These are phyloP conservation scores for Apodospora peruviana DNA, from an alignment of 495 filamentous ascomycete genomes.

Conservation along the genomic window DNA sequence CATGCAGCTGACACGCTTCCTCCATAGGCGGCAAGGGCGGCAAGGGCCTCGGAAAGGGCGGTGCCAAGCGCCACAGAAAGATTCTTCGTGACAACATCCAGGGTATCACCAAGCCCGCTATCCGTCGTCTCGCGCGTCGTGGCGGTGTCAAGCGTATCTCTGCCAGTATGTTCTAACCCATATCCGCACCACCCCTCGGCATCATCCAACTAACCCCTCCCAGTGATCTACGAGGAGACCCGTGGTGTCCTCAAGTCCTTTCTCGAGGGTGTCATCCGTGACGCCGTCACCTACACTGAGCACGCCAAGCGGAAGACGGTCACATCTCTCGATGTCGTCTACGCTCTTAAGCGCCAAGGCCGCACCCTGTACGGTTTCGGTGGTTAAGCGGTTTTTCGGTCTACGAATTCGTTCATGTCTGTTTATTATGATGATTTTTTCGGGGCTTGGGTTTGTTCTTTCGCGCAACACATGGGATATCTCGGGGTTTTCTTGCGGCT, in stretches of 20 bases:
- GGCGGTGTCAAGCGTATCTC: slow-evolving; percentile 99
- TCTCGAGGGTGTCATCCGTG: slow-evolving; percentile 99
- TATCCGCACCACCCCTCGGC: not conserved
- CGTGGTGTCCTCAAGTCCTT: slow-evolving; percentile 99
- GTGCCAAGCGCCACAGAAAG: slow-evolving; percentile 95
- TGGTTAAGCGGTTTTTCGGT: slow-evolving; percentile 56
- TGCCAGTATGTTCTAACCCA: slow-evolving; percentile 56
- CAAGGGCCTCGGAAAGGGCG: slow-evolving; percentile 86
- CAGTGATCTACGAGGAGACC: slow-evolving; percentile 99
- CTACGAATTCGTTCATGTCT: not conserved
- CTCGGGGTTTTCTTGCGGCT: not conserved
- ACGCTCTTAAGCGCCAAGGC: slow-evolving; percentile 88
- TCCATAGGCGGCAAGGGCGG: slow-evolving; percentile 79
- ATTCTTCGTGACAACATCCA: slow-evolving; percentile 99
- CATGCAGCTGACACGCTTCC: slow-evolving; percentile 20
- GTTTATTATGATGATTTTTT: slow-evolving; percentile 9
- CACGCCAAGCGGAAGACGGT: slow-evolving; percentile 98
- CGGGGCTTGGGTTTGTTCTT: slow-evolving; percentile 16
- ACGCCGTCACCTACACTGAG: slow-evolving; percentile 97
- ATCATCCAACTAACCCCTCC: slow-evolving; percentile 27
- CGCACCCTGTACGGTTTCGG: slow-evolving; percentile 96
- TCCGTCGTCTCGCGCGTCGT: slow-evolving; percentile 99
- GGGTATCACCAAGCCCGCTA: slow-evolving; percentile 99
- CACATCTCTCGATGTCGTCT: slow-evolving; percentile 91
- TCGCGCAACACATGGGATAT: not conserved